phyloP scores from a whole-genome alignment of 2,329 filamentous ascomycete genomes.

The Exserohilum rostratum region DNA sequence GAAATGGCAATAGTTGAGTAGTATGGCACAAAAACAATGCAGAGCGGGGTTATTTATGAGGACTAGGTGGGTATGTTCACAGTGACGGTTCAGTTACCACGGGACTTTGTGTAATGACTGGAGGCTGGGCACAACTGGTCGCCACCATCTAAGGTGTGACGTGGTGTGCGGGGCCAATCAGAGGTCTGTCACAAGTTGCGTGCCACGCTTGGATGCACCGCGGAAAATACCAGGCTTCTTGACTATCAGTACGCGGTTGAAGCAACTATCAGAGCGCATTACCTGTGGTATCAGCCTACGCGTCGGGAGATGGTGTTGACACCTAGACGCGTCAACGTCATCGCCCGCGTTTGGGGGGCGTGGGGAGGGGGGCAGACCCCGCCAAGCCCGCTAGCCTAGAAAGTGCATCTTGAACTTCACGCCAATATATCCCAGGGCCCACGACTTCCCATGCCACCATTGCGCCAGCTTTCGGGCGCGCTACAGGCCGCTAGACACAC shows the following conservation, averaged over 20 bases:
- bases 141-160: slow-evolving; percentile 37
- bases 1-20: background rate
- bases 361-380: background rate
- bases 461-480: slow-evolving; percentile 31
- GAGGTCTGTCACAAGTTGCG: slow-evolving; percentile 6
- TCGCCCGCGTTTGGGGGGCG: background rate
- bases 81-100: slow-evolving; percentile 1
- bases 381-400: slow-evolving; percentile 36
- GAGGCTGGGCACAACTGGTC: slow-evolving; percentile 28
- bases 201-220: slow-evolving; percentile 2
- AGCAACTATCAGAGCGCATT: background rate
- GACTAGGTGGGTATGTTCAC: background rate
- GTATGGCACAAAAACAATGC: background rate
- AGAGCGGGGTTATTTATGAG: background rate
- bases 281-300: background rate
- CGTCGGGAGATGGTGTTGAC: slow-evolving; percentile 1
- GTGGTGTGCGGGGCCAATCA: slow-evolving; percentile 38
- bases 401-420: slow-evolving; percentile 25
- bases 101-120: slow-evolving; percentile 12
- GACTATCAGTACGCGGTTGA: background rate
- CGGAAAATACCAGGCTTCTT: slow-evolving; percentile 4
- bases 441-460: slow-evolving; percentile 41
- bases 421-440: slow-evolving; percentile 14
- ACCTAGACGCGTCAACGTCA: slow-evolving; percentile 18
- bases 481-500: slow-evolving; percentile 15